A percentile compares a stretch with the other conserved stretches of the same genome.
Conservation (phyloP, 2,329 filamentous ascomycete genomes). For the Emmonsiellopsis sp. region DNA sequence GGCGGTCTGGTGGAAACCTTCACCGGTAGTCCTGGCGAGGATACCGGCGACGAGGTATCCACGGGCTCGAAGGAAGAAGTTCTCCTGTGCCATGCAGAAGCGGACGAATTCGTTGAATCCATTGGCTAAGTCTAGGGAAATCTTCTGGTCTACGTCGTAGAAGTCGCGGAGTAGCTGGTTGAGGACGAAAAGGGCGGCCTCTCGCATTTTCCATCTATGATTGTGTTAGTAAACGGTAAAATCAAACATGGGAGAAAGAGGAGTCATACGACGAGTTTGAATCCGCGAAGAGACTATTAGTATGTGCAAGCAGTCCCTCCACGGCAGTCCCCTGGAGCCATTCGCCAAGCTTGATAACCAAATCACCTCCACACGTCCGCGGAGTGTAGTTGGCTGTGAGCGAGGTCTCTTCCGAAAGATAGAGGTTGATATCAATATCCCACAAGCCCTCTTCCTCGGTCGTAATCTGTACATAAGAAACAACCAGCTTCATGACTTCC, state of each 20-base stretch:
- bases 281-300: conserved; percentile 60
- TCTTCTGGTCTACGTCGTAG: conserved; percentile 62
- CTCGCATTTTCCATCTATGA: conserved; percentile 57
- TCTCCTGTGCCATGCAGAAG: conserved; percentile 60
- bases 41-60: conserved; percentile 80
- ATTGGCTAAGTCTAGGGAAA: conserved; percentile 60
- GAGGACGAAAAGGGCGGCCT: conserved; percentile 75
- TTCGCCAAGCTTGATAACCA: conserved; percentile 86
- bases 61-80: conserved; percentile 72
- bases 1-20: conserved; percentile 39
- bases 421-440: conserved; percentile 94
- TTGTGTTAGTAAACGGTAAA: conserved; percentile 10
- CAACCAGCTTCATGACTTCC: conserved; percentile 76
- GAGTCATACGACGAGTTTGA: conserved; percentile 25
- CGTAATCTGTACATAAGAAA: conserved; percentile 81
- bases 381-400: conserved; percentile 95
- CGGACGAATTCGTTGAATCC: conserved; percentile 74
- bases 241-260: not conserved
- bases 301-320: conserved; percentile 69
- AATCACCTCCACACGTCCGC: conserved; percentile 81
- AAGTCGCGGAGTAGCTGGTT: conserved; percentile 80
- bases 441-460: conserved; percentile 89
- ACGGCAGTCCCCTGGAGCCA: conserved; percentile 71
- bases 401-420: conserved; percentile 87
- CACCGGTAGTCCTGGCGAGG: conserved; percentile 59